Conservation (phyloP, 1,139 yeast species). For the Arxiozyma bovina region DNA sequence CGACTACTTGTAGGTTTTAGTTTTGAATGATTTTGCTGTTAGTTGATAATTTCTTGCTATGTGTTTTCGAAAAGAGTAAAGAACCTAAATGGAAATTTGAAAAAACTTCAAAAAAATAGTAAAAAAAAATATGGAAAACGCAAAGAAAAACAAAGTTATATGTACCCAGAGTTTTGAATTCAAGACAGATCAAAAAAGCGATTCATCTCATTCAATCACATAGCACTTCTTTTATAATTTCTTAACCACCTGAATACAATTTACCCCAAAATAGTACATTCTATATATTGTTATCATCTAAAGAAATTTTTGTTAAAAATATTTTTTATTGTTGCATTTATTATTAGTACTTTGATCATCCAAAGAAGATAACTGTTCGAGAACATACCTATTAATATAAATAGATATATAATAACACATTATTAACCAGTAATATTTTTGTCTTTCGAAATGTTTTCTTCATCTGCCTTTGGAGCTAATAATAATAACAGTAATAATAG, state of each 20-base stretch:
- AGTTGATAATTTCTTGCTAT: background rate
- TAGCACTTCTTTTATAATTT: background rate
- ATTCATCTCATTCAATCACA: background rate
- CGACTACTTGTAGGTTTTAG: too few species aligned
- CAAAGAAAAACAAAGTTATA: background rate
- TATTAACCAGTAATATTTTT: too few species aligned
- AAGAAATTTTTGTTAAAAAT: too few species aligned
- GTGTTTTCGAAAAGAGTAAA: too few species aligned
- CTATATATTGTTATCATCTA: too few species aligned
- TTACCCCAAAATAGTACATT: background rate
- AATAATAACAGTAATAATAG: background rate
- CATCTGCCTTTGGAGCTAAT: background rate
- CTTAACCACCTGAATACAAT: too few species aligned
- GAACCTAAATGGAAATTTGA: background rate
- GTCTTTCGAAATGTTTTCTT: background rate
- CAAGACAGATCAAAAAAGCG: background rate
- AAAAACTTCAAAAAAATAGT: too few species aligned
- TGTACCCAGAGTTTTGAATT: background rate
- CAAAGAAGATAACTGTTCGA: background rate
- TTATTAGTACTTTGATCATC: background rate
- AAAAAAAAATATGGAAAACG: too few species aligned
- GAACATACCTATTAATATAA: too few species aligned
- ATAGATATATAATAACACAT: too few species aligned
- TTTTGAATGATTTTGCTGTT: too few species aligned
- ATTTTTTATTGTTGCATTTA: too few species aligned